A percentile compares a stretch with the other conserved stretches of the same genome.
Conservation (phyloP, 2,329 filamentous ascomycete species). For the Fusarium musae region DNA sequence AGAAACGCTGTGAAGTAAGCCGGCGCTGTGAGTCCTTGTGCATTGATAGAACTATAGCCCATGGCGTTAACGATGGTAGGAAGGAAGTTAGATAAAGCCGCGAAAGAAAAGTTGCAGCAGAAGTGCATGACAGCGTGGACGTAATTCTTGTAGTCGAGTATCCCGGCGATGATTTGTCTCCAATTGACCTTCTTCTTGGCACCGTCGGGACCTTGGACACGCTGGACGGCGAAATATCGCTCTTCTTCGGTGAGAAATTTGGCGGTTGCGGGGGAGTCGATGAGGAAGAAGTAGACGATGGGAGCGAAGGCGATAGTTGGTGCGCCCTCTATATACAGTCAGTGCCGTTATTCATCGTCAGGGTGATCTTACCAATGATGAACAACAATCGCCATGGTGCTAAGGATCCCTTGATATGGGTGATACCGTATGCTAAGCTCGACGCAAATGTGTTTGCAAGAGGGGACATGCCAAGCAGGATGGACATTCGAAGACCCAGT, state of each 20-base stretch:
- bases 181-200: conserved; percentile 12
- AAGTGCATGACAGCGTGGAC: conserved; percentile 34
- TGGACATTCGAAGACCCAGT: conserved; percentile 15
- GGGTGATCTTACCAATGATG: background rate
- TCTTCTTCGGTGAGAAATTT: conserved; percentile 22
- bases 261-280: conserved; percentile 26
- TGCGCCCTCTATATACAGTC: background rate
- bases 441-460: conserved; percentile 30
- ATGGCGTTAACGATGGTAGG: conserved; percentile 22
- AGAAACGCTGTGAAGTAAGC: conserved; percentile 19
- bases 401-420: conserved; percentile 11
- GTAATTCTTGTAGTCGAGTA: conserved; percentile 29
- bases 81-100: conserved; percentile 29
- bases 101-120: conserved; percentile 38
- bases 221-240: background rate
- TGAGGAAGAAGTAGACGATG: conserved; percentile 26
- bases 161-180: conserved; percentile 17
- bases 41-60: conserved; percentile 13
- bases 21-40: conserved; percentile 20
- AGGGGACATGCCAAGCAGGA: conserved; percentile 26
- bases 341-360: background rate
- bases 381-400: conserved; percentile 25
- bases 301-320: conserved; percentile 13
- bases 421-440: conserved; percentile 28
- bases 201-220: conserved; percentile 1